These are phyloP conservation scores for Ceratobasidium sp. DNA, from an alignment of 1,284 basidiomycete genomes.

Conservation along the genomic window DNA sequence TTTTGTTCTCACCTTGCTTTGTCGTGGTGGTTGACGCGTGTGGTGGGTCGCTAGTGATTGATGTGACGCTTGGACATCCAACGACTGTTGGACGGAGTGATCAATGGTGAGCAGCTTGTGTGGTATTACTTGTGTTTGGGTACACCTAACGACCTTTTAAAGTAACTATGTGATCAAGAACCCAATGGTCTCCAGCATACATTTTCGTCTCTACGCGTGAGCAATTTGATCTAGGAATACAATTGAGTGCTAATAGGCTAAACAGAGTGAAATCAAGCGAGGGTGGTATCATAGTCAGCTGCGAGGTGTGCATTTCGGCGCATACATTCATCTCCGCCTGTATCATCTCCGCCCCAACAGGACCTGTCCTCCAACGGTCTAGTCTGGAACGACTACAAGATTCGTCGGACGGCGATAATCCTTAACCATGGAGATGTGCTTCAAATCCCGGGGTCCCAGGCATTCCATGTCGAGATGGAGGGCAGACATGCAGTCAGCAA, in stretches of 20 bases:
- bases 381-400: conserved; percentile 39
- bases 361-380: conserved; percentile 41
- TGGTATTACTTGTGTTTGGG: background rate
- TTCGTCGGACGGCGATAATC: conserved; percentile 40
- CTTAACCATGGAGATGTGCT: conserved; percentile 40
- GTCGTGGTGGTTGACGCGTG: background rate
- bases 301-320: conserved; percentile 10
- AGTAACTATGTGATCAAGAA: conserved; percentile 29
- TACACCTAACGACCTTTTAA: background rate
- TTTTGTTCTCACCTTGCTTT: background rate
- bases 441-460: conserved; percentile 39
- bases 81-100: conserved; percentile 14
- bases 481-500: conserved; percentile 29
- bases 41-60: background rate
- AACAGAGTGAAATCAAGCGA: conserved; percentile 25
- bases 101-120: conserved; percentile 4
- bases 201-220: conserved; percentile 32
- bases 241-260: background rate
- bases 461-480: conserved; percentile 40
- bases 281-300: conserved; percentile 12
- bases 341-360: background rate
- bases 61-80: conserved; percentile 5
- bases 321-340: conserved; percentile 18
- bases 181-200: conserved; percentile 14
- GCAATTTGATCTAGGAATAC: background rate